Evolutionary conservation across 306 rosid species (phyloP).

Genomic region (Canavalia ensiformis): DNA sequence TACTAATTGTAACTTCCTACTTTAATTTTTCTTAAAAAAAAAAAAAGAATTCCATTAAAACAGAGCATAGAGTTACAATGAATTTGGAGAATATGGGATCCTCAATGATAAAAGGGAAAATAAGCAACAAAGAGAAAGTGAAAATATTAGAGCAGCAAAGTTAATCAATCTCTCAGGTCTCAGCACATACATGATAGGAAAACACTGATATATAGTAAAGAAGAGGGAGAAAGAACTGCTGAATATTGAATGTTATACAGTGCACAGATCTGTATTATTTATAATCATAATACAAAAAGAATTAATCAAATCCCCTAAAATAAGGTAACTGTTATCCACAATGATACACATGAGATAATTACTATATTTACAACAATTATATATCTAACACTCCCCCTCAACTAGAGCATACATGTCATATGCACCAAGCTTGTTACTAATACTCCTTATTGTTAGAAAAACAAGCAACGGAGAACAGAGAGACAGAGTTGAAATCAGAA

Average conservation of each 20-base stretch:
- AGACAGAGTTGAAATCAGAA: no score
- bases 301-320: no score
- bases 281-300: no score
- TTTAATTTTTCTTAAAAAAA: background rate
- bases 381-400: no score
- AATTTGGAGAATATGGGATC: background rate
- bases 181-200: constrained; percentile 11
- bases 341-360: no score
- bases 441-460: no score
- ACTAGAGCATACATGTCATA: no score
- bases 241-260: background rate
- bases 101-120: constrained; percentile 7
- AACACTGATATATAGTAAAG: background rate
- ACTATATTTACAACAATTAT: no score
- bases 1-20: constrained; percentile 19
- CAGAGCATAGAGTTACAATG: background rate
- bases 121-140: background rate
- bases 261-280: background rate
- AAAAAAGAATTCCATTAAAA: constrained; percentile 10
- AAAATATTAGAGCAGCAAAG: background rate
- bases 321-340: no score
- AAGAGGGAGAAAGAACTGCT: no score
- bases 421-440: no score
- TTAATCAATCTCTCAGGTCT: background rate
- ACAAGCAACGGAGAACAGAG: no score